Base-by-base conservation (phyloP, 306 rosid species). In the Sesbania bispinosa region DNA sequence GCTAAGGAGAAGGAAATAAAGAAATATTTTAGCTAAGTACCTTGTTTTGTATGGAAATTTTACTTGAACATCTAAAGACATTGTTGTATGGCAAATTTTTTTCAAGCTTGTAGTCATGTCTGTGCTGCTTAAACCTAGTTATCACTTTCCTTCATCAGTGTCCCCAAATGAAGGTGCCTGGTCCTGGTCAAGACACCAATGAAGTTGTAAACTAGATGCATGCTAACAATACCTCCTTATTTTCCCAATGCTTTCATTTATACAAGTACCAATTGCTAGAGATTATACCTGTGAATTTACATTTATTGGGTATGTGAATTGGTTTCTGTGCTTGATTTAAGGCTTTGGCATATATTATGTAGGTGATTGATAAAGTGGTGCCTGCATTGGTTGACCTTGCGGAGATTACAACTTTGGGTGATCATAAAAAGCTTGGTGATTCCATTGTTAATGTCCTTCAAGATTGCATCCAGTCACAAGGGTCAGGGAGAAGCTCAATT, bases 331-430 rank as follows among this genome's bases (percentile, higher is more conserved):
- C 33, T 27, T 75, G 29, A 61, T 39, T 65, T 33, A 67, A 32
- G 68, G 24, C 54, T 32, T 66, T 48, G 73, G 23, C 35, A 3
- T 67, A 38, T 67, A 14, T 80, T 74, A 15, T 84, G 62, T 67
- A 94, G 99, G 97, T 89, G 53, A 80, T 95, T 30, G 99, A 95
- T 74, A 95, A 91, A 87, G 93, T 92, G 19, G 97, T 83, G 50
- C 96, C 99, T 54, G 89, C 88, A 68, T 90, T 95, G 75, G 78
- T 88, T 30, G 99, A 95, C 84, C 96, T 95, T 76, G 91, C 90
- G 4, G 99, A 95, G 75, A 88, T 95, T 72, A 79, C 97, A 62
- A 72, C 90, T 65, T 83, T 95, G 47, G 97, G 99, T 19, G 97
- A 95, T 73, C 93, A 95, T 73, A 88, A 88, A 81, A 95, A 88